These are phyloP conservation scores for Yamagishiella unicocca DNA, from an alignment of 139 green algal genomes.

Conservation along the genomic window DNA sequence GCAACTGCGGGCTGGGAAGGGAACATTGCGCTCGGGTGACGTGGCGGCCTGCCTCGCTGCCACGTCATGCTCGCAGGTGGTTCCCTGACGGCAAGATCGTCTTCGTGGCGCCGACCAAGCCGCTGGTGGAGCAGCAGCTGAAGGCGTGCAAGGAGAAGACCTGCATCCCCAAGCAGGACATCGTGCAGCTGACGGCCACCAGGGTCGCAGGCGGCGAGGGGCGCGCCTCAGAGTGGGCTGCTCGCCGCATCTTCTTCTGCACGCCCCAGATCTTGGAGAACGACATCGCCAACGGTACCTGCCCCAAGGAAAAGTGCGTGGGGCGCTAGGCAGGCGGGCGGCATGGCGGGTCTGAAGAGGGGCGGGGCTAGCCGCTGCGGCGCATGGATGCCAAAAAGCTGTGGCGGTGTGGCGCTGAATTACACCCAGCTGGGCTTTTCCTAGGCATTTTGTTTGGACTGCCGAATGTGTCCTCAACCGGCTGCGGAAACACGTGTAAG, in stretches of 20 bases:
- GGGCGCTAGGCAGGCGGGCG: too few species aligned
- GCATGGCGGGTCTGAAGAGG: too few species aligned
- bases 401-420: not conserved
- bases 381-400: too few species aligned
- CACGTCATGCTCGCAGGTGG: slow-evolving; percentile 35
- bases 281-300: slow-evolving; percentile 82
- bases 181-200: slow-evolving; percentile 2
- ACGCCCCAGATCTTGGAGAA: slow-evolving; percentile 93
- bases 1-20: too few species aligned
- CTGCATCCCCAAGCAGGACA: slow-evolving; percentile 75
- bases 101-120: slow-evolving; percentile 94
- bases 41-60: not conserved
- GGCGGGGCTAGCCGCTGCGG: too few species aligned
- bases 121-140: slow-evolving; percentile 95
- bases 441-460: not conserved
- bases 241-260: slow-evolving; percentile 89
- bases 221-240: slow-evolving; percentile 44
- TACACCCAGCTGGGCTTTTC: not conserved
- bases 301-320: slow-evolving; percentile 32
- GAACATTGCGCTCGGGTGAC: too few species aligned
- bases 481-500: too few species aligned
- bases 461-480: not conserved
- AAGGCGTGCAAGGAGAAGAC: slow-evolving; percentile 84
- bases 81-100: slow-evolving; percentile 88
- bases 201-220: not conserved